A percentile compares a stretch with the other conserved stretches of the same genome.
Conservation (phyloP, 2,329 filamentous ascomycete genomes). For the Penicillium sp. region DNA sequence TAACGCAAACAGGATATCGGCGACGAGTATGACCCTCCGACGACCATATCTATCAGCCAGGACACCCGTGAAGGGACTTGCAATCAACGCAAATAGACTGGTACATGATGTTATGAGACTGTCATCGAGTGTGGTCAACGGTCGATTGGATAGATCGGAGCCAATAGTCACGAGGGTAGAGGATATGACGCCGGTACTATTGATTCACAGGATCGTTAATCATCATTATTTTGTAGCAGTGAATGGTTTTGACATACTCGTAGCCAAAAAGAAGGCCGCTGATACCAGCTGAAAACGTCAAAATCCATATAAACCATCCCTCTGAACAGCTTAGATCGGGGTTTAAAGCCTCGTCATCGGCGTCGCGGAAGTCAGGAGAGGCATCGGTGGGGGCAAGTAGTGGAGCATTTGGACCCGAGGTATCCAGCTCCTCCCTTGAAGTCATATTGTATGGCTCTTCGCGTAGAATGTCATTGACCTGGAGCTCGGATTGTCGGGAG, state of each 20-base stretch:
- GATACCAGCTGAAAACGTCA: slow-evolving; percentile 59
- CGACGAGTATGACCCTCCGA: slow-evolving; percentile 48
- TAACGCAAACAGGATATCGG: slow-evolving; percentile 47
- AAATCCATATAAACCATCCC: slow-evolving; percentile 53
- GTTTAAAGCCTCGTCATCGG: slow-evolving; percentile 7
- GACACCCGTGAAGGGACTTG: slow-evolving; percentile 55
- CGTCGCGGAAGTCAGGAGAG: slow-evolving; percentile 10
- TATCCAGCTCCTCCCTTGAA: slow-evolving; percentile 22
- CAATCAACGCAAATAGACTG: slow-evolving; percentile 58
- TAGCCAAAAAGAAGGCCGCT: slow-evolving; percentile 63
- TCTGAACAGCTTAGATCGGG: slow-evolving; percentile 24
- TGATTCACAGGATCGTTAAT: slow-evolving; percentile 23
- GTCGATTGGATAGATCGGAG: slow-evolving; percentile 52
- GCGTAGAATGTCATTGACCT: not conserved
- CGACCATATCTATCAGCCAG: slow-evolving; percentile 53
- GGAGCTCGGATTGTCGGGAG: not conserved
- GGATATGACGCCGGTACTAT: slow-evolving; percentile 61
- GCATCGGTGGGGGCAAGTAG: slow-evolving; percentile 27
- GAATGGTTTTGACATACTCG: slow-evolving; percentile 45
- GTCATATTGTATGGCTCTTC: slow-evolving; percentile 24
- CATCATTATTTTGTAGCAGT: not conserved
- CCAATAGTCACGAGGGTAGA: slow-evolving; percentile 59
- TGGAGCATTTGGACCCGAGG: slow-evolving; percentile 28
- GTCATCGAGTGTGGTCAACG: slow-evolving; percentile 57
- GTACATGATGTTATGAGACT: slow-evolving; percentile 60